Evolutionary conservation across 2,329 filamentous ascomycete genomes (phyloP), one percentile per base, ranked within the genome.

Genomic region (Aspergillus sclerotialis): DNA sequence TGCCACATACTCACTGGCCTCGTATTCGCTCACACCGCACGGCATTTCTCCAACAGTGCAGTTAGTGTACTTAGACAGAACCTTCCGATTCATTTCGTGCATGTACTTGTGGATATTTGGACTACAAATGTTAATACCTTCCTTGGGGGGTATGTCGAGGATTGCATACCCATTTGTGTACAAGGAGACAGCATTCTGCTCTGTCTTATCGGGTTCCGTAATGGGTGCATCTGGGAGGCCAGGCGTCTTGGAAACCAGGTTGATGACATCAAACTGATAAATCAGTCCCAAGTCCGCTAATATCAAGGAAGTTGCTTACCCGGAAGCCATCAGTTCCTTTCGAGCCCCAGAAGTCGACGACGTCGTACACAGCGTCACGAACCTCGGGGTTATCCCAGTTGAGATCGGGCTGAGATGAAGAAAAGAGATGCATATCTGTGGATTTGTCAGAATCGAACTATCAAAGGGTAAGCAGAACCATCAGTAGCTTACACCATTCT

Each of bases 291-390:
- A 14, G 12, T 15, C 7, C 11, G n/a, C 10, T 9, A 11, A 9
- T n/a, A 10, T 8, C 17, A n/a, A 7, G 6, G 16, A 11, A 10
- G 6, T 19, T 8, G 29, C 33, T 17, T 35, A 50, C 70, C 11
- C 80, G 69, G 60, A 83, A 84, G 5, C 80, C 80, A 28, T 78
- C 74, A 0, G 84, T 77, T 4, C 82, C 83, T 12, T 73, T 71
- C 21, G 80, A 64, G 0, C 87, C 70, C 84, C 84, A 89, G 53
- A 87, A 89, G 25, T 73, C 69, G 75, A 87, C 82, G 2, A 78
- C 67, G 9, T 72, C 70, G 57, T 84, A 82, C 9, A 86, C 75
- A 6, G 82, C 83, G 21, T 71, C 60, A 5, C 83, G 72, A 0
- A 80, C 73, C 13, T 72, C 73, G 0, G 67, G 65, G 36, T 79